Evolutionary conservation across 2,329 filamentous ascomycete genomes (phyloP).

Genomic region (Colletotrichum falcatum): DNA sequence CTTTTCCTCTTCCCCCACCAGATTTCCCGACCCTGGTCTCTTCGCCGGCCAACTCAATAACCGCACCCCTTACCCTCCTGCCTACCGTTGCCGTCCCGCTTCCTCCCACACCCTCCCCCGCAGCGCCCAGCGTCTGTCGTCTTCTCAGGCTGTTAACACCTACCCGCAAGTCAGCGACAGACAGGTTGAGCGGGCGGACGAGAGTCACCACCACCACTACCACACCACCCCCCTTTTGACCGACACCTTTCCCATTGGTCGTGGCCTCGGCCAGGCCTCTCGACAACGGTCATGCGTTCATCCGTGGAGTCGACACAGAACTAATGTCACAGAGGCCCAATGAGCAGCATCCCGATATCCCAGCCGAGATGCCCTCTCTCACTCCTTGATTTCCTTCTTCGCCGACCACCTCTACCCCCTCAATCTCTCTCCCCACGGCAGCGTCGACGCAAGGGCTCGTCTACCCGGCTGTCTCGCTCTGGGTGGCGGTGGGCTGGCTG

Average conservation of each 20-base stretch:
- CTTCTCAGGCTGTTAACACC: background rate
- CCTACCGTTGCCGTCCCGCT: conserved; percentile 27
- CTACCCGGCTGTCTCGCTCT: conserved; percentile 6
- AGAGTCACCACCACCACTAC: background rate
- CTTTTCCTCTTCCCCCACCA: conserved; percentile 13
- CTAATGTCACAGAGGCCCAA: conserved; percentile 60
- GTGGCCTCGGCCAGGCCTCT: conserved; percentile 41
- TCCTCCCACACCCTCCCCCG: conserved; percentile 18
- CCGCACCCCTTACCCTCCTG: conserved; percentile 32
- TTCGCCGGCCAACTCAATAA: conserved; percentile 28
- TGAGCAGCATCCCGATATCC: conserved; percentile 52
- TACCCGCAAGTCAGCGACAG: conserved; percentile 2
- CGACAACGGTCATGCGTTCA: conserved; percentile 65
- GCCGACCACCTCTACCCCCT: conserved; percentile 35
- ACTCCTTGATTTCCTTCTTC: conserved; percentile 49
- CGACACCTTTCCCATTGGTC: conserved; percentile 37
- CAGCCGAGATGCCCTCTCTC: conserved; percentile 53
- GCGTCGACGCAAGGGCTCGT: conserved; percentile 18
- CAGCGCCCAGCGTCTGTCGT: background rate
- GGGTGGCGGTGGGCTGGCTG: background rate
- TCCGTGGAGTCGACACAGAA: conserved; percentile 59
- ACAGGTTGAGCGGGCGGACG: background rate
- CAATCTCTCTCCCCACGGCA: conserved; percentile 4
- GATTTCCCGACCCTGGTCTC: conserved; percentile 35
- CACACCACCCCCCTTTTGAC: conserved; percentile 29